phyloP scores from a whole-genome alignment of 2,329 filamentous ascomycete genomes.

The Drechslerella dactyloides region DNA sequence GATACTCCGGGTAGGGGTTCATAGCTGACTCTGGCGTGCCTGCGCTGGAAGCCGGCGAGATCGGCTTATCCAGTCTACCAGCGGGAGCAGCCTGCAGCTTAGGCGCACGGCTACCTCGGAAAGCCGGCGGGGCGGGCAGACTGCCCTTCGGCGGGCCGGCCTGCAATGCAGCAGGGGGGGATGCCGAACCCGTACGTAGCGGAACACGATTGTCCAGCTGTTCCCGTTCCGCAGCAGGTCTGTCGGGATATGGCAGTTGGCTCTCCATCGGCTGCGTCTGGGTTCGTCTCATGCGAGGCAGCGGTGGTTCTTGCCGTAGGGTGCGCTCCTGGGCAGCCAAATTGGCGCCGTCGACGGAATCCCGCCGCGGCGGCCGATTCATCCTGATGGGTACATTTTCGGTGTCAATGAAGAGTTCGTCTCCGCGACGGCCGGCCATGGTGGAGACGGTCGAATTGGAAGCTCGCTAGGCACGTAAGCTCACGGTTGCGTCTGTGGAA shows the following conservation, averaged over 20 bases:
- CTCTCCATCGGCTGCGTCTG: slow-evolving; percentile 50
- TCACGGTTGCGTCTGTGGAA: slow-evolving; percentile 8
- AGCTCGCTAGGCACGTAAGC: slow-evolving; percentile 5
- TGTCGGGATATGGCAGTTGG: slow-evolving; percentile 54
- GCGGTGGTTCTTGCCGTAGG: slow-evolving; percentile 52
- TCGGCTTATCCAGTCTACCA: slow-evolving; percentile 49
- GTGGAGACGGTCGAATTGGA: slow-evolving; percentile 42
- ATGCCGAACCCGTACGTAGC: slow-evolving; percentile 43
- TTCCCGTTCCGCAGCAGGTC: slow-evolving; percentile 52
- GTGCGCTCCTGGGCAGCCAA: slow-evolving; percentile 49
- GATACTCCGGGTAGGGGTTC: slow-evolving; percentile 62
- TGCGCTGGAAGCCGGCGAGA: slow-evolving; percentile 47
- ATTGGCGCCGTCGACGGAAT: slow-evolving; percentile 48
- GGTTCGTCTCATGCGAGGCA: slow-evolving; percentile 49
- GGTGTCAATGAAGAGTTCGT: slow-evolving; percentile 50
- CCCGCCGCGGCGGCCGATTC: slow-evolving; percentile 30
- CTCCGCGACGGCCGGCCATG: slow-evolving; percentile 51
- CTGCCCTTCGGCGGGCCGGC: slow-evolving; percentile 52
- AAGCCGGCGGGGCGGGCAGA: slow-evolving; percentile 53
- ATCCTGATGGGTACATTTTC: slow-evolving; percentile 44
- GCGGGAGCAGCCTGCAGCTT: slow-evolving; percentile 50
- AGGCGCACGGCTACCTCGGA: slow-evolving; percentile 52
- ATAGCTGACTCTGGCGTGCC: slow-evolving; percentile 51
- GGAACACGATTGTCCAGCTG: slow-evolving; percentile 34
- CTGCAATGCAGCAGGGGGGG: slow-evolving; percentile 43